A percentile compares a stretch with the other conserved stretches of the same genome.
Evolutionary conservation across 441 rosid genomes (phyloP).

Genomic region (Aquilaria agallochum): DNA sequence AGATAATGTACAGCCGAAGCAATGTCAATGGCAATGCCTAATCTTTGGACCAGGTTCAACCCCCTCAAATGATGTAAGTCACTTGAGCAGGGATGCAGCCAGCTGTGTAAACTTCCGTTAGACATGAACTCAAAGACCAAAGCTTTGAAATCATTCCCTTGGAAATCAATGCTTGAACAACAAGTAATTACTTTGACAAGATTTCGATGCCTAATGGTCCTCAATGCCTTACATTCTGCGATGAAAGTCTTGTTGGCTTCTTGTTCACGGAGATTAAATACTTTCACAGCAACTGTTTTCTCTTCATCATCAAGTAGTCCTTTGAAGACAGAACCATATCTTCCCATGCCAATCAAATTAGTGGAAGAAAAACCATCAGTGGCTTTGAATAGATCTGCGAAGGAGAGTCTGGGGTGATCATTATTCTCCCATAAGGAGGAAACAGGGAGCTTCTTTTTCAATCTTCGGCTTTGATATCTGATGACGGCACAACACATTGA

Average conservation of each 20-base stretch:
- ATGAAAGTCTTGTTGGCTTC: conserved; percentile 10
- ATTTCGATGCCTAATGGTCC: neutral
- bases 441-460: neutral
- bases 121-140: conserved; percentile 7
- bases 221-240: conserved; percentile 9
- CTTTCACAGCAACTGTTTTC: conserved; percentile 6
- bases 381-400: conserved; percentile 10
- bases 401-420: conserved; percentile 12
- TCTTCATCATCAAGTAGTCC: conserved; percentile 14
- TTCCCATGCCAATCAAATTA: conserved; percentile 20
- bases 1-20: conserved; percentile 12
- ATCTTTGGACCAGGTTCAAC: conserved; percentile 2
- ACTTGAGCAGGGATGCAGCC: conserved; percentile 6
- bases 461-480: neutral
- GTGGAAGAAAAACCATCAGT: conserved; percentile 20
- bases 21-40: conserved; percentile 9
- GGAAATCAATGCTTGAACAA: conserved; percentile 11
- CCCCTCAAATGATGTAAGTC: neutral
- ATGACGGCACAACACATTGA: conserved; percentile 1
- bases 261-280: neutral
- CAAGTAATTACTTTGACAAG: conserved; percentile 9
- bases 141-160: conserved; percentile 12
- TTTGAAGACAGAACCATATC: conserved; percentile 28
- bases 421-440: neutral
- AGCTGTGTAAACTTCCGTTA: conserved; percentile 5